These are phyloP conservation scores for Camelina neglecta DNA, from an alignment of 345 rosid genomes.

Conservation along the genomic window DNA sequence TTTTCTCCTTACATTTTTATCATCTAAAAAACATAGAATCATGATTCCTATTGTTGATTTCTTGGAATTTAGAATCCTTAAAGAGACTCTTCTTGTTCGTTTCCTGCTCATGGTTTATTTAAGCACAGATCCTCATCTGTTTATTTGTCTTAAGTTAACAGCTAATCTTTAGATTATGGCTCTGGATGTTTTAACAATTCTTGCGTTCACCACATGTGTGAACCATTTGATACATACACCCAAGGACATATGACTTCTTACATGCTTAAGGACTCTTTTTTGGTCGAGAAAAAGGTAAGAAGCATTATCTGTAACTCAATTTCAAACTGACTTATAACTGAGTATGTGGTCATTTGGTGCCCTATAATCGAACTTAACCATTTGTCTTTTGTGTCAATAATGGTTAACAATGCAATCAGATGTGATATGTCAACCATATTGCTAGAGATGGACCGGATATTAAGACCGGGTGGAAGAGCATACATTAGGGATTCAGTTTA, in stretches of 20 bases:
- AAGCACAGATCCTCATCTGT: not conserved
- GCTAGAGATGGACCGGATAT: slow-evolving; percentile 97
- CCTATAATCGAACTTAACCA: slow-evolving; percentile 41
- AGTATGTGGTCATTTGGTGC: not conserved
- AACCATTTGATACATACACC: slow-evolving; percentile 83
- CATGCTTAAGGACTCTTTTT: no score
- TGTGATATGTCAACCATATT: slow-evolving; percentile 87
- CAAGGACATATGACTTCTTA: no score
- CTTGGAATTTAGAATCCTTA: not conserved
- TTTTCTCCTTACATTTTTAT: slow-evolving; percentile 11
- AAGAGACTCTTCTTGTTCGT: not conserved
- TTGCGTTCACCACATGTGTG: slow-evolving; percentile 67
- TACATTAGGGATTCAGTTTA: slow-evolving; percentile 82
- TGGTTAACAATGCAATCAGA: slow-evolving; percentile 51
- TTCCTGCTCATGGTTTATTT: slow-evolving; percentile 17
- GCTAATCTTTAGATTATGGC: not conserved
- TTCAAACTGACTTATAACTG: no score
- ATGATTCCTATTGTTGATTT: not conserved
- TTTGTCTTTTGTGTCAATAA: not conserved
- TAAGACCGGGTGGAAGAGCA: slow-evolving; percentile 91
- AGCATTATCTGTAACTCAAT: no score
- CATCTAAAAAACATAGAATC: slow-evolving; percentile 10
- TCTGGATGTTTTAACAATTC: not conserved
- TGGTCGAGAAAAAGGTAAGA: no score
- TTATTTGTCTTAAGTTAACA: not conserved